Base-by-base conservation (phyloP, 345 rosid genomes). In the Clausena lansium region DNA sequence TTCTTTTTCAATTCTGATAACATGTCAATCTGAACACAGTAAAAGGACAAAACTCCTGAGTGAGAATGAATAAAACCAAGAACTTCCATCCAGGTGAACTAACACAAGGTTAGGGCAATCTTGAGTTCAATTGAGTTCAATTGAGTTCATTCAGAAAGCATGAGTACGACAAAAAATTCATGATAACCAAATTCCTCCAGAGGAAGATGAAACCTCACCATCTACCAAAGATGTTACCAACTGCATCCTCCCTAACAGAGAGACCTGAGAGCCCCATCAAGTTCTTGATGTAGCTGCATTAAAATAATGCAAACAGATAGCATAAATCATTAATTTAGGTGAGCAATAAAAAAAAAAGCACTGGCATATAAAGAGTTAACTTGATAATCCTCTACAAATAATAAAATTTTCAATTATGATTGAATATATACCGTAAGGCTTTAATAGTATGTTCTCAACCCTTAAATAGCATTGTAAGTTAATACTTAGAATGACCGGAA, bases 201-300 rank as follows among this genome's bases (percentile, higher is more conserved):
- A 71, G 20, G 45, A 39, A 70, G 60, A 55, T 50, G 73, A 20
- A 54, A 74, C 85, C 97, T 84, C 76, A 95, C 96, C 98, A 95
- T 74, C 89, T 89, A 36, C 99, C 93, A 76, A 92, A 95, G 78
- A 95, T 93, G 86, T 95, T 93, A 32, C 99, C 99, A 81, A 93
- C 92, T 79, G 89, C 94, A 86, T 95, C 98, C 83, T 95, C 98
- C 88, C 96, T 89, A 38, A 95, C 88, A 65, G 90, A 85, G 19
- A 95, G 91, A 57, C 89, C 97, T 81, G 96, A 74, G 13, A 89
- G 89, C 79, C 84, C 87, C 98, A 95, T 90, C 84, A 91, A 83
- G 75, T 83, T 89, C 84, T 93, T 95, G 57, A 93, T 77, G 67
- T 91, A 93, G 83, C 99, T 93, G 80, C 75, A 78, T 19, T 79